These are phyloP conservation scores for Neurospora tetrasperma DNA, from an alignment of 495 filamentous ascomycete species.

Conservation along the genomic window DNA sequence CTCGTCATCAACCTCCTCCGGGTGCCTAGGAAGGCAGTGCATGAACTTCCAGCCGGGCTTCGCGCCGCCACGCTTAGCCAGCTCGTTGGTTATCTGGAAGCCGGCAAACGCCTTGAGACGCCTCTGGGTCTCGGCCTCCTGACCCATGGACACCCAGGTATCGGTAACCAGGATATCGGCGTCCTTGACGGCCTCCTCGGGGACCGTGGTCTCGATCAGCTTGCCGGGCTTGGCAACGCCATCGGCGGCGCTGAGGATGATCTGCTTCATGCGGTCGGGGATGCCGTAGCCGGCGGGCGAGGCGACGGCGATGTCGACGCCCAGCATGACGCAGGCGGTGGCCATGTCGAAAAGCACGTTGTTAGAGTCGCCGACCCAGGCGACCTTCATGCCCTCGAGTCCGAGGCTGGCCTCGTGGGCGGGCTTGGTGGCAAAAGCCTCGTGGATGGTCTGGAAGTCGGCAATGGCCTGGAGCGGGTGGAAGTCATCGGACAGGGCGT, in stretches of 20 bases:
- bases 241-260: slow-evolving; percentile 53
- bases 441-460: slow-evolving; percentile 84
- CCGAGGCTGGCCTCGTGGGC: slow-evolving; percentile 43
- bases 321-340: slow-evolving; percentile 75
- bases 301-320: slow-evolving; percentile 74
- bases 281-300: slow-evolving; percentile 78
- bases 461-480: slow-evolving; percentile 90
- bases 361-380: slow-evolving; percentile 95
- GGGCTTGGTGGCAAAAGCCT: slow-evolving; percentile 47
- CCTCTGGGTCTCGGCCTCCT: slow-evolving; percentile 72
- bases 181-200: slow-evolving; percentile 79
- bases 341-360: slow-evolving; percentile 93
- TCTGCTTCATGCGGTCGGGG: slow-evolving; percentile 53
- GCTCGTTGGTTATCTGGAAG: slow-evolving; percentile 76
- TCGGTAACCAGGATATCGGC: slow-evolving; percentile 91
- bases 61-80: slow-evolving; percentile 76
- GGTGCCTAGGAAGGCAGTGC: slow-evolving; percentile 94
- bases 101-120: slow-evolving; percentile 73
- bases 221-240: slow-evolving; percentile 49
- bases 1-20: slow-evolving; percentile 87
- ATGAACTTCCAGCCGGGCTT: slow-evolving; percentile 93
- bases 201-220: slow-evolving; percentile 62
- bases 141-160: slow-evolving; percentile 96
- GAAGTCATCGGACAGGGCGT: slow-evolving; percentile 77
- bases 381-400: slow-evolving; percentile 73